Evolutionary conservation across 2,329 filamentous ascomycete genomes (phyloP).

Genomic region (Lasiodiplodia sp.): DNA sequence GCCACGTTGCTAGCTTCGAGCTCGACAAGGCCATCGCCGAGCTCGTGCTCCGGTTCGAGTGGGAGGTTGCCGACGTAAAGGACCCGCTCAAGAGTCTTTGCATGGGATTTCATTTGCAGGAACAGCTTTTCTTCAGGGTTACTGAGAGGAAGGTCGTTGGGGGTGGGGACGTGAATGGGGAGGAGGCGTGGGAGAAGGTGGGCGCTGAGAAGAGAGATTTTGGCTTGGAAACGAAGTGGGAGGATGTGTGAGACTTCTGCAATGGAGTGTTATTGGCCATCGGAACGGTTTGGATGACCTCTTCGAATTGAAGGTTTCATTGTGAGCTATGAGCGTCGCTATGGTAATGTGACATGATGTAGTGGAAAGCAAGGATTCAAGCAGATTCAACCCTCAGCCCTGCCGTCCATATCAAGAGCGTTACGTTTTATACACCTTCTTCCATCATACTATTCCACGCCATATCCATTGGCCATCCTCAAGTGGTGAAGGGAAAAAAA

Average conservation of each 20-base stretch:
- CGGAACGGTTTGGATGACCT: no score
- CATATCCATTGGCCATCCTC: no score
- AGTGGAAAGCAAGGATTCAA: no score
- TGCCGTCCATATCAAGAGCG: no score
- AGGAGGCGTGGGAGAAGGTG: constrained; percentile 25
- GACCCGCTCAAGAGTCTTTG: constrained; percentile 42
- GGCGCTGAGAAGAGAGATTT: constrained; percentile 9
- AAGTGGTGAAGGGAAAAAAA: no score
- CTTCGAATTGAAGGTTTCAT: no score
- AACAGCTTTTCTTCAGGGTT: constrained; percentile 32
- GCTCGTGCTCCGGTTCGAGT: constrained; percentile 30
- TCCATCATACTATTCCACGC: no score
- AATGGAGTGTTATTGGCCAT: neutral
- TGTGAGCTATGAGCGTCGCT: no score
- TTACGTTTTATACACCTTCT: no score
- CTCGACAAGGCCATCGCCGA: constrained; percentile 54
- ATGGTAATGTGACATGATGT: no score
- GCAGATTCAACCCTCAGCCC: no score
- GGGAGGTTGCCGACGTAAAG: constrained; percentile 6
- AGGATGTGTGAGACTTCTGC: constrained; percentile 4
- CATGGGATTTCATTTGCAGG: constrained; percentile 33
- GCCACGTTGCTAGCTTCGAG: constrained; percentile 45
- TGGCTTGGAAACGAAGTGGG: constrained; percentile 20
- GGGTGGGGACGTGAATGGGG: neutral
- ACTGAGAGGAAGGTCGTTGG: constrained; percentile 15